Evolutionary conservation across 306 rosid genomes (phyloP).

Genomic region (Vicia villosa): DNA sequence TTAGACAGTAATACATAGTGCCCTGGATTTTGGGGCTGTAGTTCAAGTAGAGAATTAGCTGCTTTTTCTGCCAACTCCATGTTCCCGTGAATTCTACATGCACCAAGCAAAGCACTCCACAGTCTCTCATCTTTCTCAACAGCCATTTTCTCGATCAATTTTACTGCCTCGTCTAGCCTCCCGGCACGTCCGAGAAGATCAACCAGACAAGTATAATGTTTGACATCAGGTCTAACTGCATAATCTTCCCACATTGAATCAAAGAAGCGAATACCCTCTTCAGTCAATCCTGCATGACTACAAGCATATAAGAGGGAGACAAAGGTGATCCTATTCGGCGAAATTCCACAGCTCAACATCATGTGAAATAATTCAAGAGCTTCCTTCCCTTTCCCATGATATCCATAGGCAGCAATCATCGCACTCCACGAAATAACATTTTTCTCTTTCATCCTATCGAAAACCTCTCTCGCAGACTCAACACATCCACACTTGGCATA

Average conservation of each 20-base stretch:
- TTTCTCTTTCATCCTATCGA: slow-evolving; percentile 62
- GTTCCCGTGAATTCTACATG: slow-evolving; percentile 68
- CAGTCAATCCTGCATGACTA: slow-evolving; percentile 70
- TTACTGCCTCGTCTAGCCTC: slow-evolving; percentile 66
- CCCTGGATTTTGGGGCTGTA: slow-evolving; percentile 70
- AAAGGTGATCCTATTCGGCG: slow-evolving; percentile 65
- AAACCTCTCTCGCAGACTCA: slow-evolving; percentile 64
- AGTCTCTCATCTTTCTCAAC: slow-evolving; percentile 67
- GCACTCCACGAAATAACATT: slow-evolving; percentile 86
- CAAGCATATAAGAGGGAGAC: slow-evolving; percentile 80
- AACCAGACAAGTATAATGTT: slow-evolving; percentile 79
- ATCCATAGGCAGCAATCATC: slow-evolving; percentile 79
- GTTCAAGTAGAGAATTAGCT: slow-evolving; percentile 61
- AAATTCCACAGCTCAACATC: slow-evolving; percentile 60
- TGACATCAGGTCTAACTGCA: slow-evolving; percentile 65
- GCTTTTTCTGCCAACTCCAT: slow-evolving; percentile 72
- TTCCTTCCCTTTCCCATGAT: slow-evolving; percentile 68
- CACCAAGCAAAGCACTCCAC: slow-evolving; percentile 84
- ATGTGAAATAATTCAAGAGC: slow-evolving; percentile 58
- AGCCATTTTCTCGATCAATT: slow-evolving; percentile 54
- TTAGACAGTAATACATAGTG: slow-evolving; percentile 76
- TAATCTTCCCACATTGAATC: slow-evolving; percentile 59
- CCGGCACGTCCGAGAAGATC: slow-evolving; percentile 86
- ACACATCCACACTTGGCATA: slow-evolving; percentile 73
- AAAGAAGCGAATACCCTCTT: slow-evolving; percentile 68